Evolutionary conservation across 2,329 filamentous ascomycete genomes (phyloP).

Genomic region (Colletotrichum camelliae): DNA sequence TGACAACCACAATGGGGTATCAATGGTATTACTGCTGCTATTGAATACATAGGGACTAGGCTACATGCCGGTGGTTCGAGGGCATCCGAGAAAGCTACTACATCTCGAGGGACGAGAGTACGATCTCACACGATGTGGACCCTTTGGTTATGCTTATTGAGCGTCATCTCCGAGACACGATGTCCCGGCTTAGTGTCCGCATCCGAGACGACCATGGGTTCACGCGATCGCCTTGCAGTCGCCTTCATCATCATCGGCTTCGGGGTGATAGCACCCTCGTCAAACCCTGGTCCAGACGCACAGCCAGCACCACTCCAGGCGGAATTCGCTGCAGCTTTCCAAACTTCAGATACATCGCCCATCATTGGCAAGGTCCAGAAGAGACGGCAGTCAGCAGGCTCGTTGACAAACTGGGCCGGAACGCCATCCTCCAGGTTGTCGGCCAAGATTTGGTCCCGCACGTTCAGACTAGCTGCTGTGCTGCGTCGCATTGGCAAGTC

Average conservation of each 20-base stretch:
- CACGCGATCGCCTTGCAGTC: not conserved
- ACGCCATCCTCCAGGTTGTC: conserved; percentile 40
- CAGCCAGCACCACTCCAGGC: conserved; percentile 46
- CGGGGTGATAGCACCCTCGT: not conserved
- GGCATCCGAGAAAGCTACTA: too few relatives aligned
- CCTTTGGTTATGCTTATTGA: conserved; percentile 1
- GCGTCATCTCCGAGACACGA: not conserved
- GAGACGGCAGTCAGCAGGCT: conserved; percentile 55
- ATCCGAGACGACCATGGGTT: not conserved
- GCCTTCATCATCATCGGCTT: not conserved
- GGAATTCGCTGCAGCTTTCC: conserved; percentile 47
- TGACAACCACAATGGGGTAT: not conserved
- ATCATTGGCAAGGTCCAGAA: conserved; percentile 56
- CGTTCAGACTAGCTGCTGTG: conserved; percentile 38
- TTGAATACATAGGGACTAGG: too few relatives aligned
- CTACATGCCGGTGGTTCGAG: too few relatives aligned
- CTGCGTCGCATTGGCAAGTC: conserved; percentile 36
- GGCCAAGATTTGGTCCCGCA: conserved; percentile 42
- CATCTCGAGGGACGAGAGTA: too few relatives aligned
- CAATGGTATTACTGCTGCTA: too few relatives aligned
- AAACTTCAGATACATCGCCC: conserved; percentile 48
- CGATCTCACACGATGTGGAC: not conserved
- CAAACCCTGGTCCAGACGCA: conserved; percentile 15
- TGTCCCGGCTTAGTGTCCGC: not conserved
- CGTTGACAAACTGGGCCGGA: conserved; percentile 53